Conservation (phyloP, 1,284 basidiomycete species). For the Ustilago vetiveriae region DNA sequence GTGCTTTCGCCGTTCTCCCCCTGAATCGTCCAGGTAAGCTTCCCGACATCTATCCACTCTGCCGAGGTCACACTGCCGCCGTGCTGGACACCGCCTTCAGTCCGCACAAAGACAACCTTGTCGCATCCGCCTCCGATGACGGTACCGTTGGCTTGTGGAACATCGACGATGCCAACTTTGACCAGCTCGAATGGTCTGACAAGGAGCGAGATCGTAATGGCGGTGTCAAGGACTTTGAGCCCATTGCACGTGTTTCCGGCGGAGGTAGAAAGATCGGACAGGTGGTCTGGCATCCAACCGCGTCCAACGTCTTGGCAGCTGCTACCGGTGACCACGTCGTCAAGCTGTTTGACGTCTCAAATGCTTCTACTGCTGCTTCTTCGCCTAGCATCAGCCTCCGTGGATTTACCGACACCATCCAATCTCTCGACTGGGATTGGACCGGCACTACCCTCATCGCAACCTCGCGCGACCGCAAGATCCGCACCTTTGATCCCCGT, state of each 20-base stretch:
- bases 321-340: constrained; percentile 88
- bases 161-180: constrained; percentile 76
- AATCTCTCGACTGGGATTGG: constrained; percentile 84
- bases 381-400: constrained; percentile 71
- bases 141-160: constrained; percentile 92
- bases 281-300: constrained; percentile 92
- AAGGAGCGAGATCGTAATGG: constrained; percentile 57
- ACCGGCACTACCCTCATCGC: constrained; percentile 78
- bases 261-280: constrained; percentile 85
- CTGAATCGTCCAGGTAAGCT: constrained; percentile 73
- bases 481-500: constrained; percentile 88
- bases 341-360: constrained; percentile 81
- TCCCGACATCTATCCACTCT: constrained; percentile 90
- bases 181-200: constrained; percentile 58
- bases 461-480: constrained; percentile 87
- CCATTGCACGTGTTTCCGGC: constrained; percentile 70
- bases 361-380: constrained; percentile 68
- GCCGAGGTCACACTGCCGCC: constrained; percentile 80
- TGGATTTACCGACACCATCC: constrained; percentile 88
- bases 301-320: constrained; percentile 83
- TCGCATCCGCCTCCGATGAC: constrained; percentile 91
- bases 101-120: constrained; percentile 88
- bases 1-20: constrained; percentile 91
- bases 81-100: constrained; percentile 98
- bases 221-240: constrained; percentile 80